Percentiles rank a stretch among this genome's conserved stretches.
These are phyloP conservation scores for Circinella minor DNA, from an alignment of 371 early-diverging fungal genomes.

Conservation along the genomic window DNA sequence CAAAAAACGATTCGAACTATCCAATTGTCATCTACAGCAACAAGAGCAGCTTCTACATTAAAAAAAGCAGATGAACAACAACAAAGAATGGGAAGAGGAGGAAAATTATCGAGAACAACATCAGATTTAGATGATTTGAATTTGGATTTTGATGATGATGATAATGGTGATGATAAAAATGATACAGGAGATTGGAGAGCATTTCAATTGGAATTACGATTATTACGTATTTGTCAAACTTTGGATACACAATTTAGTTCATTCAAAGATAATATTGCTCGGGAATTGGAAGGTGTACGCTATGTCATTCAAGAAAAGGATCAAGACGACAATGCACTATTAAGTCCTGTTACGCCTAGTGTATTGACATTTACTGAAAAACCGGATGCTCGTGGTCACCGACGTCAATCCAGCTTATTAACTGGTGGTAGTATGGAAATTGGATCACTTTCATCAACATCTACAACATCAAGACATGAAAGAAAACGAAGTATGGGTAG, in stretches of 20 bases:
- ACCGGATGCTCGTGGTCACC: conserved; percentile 16
- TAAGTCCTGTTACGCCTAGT: conserved; percentile 24
- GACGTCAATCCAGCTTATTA: conserved; percentile 17
- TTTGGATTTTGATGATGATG: conserved; percentile 22
- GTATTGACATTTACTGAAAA: conserved; percentile 11
- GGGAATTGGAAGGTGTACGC: conserved; percentile 39
- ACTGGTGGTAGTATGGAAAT: conserved; percentile 9
- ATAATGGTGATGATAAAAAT: conserved; percentile 17
- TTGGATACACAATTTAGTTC: conserved; percentile 42
- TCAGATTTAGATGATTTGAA: conserved; percentile 35
- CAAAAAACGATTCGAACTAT: conserved; percentile 27
- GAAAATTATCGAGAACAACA: not conserved
- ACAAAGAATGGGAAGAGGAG: not conserved
- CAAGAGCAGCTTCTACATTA: not conserved
- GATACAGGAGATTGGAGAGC: conserved; percentile 48
- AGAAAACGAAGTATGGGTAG: conserved; percentile 25
- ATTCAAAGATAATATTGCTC: conserved; percentile 45
- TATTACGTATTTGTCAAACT: conserved; percentile 60
- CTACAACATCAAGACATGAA: conserved; percentile 14
- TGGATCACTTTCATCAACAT: not conserved
- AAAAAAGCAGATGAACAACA: conserved; percentile 2
- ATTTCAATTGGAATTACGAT: conserved; percentile 65
- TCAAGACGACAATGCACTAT: conserved; percentile 17
- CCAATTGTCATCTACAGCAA: not conserved
- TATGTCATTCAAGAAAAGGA: conserved; percentile 36